These are phyloP conservation scores for Paradendryphiella salina DNA, from an alignment of 2,329 filamentous ascomycete genomes.

Conservation along the genomic window DNA sequence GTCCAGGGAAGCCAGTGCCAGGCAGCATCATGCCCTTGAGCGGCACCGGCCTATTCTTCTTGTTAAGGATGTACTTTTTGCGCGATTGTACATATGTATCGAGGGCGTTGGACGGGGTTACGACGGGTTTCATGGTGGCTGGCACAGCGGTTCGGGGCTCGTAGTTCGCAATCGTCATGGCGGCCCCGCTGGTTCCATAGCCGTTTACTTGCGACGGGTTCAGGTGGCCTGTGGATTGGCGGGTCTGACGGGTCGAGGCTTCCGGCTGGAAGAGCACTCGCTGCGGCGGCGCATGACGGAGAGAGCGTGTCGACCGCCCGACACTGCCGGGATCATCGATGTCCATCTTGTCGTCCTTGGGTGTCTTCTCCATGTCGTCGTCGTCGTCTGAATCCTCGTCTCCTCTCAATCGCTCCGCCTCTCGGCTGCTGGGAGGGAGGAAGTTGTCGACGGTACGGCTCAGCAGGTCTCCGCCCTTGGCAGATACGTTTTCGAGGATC, in stretches of 20 bases:
- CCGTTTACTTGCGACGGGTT: constrained; percentile 53
- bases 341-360: constrained; percentile 56
- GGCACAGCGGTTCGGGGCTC: constrained; percentile 67
- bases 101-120: constrained; percentile 74
- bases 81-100: constrained; percentile 65
- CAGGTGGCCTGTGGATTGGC: constrained; percentile 53
- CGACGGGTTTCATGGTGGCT: constrained; percentile 70
- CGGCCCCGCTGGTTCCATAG: constrained; percentile 47
- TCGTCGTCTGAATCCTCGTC: constrained; percentile 58
- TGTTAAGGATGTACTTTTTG: constrained; percentile 55
- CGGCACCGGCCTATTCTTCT: constrained; percentile 45
- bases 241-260: constrained; percentile 65
- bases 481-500: constrained; percentile 78
- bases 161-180: constrained; percentile 67
- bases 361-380: constrained; percentile 50
- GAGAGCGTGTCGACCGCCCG: constrained; percentile 49
- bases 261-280: constrained; percentile 85
- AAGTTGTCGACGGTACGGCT: constrained; percentile 79
- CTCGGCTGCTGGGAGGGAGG: constrained; percentile 54
- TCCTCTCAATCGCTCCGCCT: constrained; percentile 53
- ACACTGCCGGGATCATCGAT: constrained; percentile 55
- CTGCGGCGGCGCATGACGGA: constrained; percentile 82
- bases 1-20: constrained; percentile 70
- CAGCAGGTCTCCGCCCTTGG: constrained; percentile 79
- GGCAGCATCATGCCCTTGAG: constrained; percentile 62